Conservation (phyloP, 2,329 filamentous ascomycete genomes). For the Cladosporium sp. region DNA sequence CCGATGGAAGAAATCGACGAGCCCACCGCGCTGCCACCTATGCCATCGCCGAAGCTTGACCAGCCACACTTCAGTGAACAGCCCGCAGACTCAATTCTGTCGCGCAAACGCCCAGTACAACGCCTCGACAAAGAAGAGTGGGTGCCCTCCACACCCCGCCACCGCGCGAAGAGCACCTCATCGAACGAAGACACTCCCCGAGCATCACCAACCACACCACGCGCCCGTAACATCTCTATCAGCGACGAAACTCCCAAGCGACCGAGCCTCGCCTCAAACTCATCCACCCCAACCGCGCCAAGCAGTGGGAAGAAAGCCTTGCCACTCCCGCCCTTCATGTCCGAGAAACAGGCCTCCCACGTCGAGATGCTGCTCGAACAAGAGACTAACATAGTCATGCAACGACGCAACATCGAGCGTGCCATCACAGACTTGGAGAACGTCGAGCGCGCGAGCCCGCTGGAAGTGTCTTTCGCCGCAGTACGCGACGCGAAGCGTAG, state of each 20-base stretch:
- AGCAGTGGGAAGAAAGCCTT: conserved; percentile 25
- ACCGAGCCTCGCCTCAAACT: neutral
- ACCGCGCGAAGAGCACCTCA: conserved; percentile 1
- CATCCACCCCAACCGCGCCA: conserved; percentile 6
- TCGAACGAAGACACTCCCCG: neutral
- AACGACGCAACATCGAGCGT: conserved; percentile 66
- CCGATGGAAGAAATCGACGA: conserved; percentile 8
- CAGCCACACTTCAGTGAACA: neutral
- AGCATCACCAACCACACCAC: conserved; percentile 14
- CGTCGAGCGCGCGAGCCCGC: conserved; percentile 64
- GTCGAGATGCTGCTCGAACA: conserved; percentile 64
- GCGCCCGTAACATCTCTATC: conserved; percentile 19
- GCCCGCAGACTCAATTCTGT: conserved; percentile 30
- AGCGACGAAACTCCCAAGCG: neutral
- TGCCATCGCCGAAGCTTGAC: conserved; percentile 3
- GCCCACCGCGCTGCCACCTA: neutral
- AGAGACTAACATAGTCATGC: conserved; percentile 61
- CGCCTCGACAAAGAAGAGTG: conserved; percentile 26
- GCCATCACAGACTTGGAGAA: conserved; percentile 75
- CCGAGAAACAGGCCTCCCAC: conserved; percentile 45
- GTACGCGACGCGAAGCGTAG: conserved; percentile 57
- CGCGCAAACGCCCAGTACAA: conserved; percentile 28
- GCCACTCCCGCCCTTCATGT: conserved; percentile 31
- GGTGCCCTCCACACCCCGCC: conserved; percentile 21
- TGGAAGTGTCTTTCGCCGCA: conserved; percentile 58